Evolutionary conservation across 2,329 filamentous ascomycete species (phyloP).

Genomic region (Monilinia fructicola): DNA sequence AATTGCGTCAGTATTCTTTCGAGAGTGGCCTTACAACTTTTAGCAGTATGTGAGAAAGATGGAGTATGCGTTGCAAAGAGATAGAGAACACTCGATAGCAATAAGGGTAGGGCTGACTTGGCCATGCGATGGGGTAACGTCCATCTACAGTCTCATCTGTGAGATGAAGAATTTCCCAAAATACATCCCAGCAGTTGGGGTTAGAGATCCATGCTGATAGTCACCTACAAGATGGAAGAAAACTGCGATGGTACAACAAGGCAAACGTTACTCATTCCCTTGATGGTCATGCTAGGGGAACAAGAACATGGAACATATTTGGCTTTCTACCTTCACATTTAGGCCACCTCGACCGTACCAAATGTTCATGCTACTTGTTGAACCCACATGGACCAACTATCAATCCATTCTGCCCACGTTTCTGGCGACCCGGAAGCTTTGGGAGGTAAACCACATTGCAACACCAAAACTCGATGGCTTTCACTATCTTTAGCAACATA

Average conservation of each 20-base stretch:
- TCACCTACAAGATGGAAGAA: not conserved
- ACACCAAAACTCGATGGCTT: conserved; percentile 62
- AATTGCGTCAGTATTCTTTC: conserved; percentile 6
- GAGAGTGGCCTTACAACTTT: not conserved
- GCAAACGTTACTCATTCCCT: not conserved
- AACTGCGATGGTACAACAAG: not conserved
- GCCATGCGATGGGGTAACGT: not conserved
- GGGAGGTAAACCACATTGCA: conserved; percentile 71
- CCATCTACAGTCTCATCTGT: not conserved
- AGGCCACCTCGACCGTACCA: conserved; percentile 68
- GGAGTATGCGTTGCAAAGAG: not conserved
- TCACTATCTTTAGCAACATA: conserved; percentile 63
- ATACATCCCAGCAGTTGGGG: not conserved
- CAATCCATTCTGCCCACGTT: conserved; percentile 62
- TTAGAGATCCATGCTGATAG: not conserved
- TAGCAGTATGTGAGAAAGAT: not conserved
- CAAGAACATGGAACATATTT: conserved; percentile 21
- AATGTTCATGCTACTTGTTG: conserved; percentile 67
- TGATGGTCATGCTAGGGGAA: conserved; percentile 4
- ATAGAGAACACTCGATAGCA: not conserved
- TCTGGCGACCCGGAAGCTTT: conserved; percentile 48
- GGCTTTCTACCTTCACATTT: conserved; percentile 52
- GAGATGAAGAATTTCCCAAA: not conserved
- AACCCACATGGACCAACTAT: conserved; percentile 65
- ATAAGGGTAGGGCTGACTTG: not conserved